These are phyloP conservation scores for Crucibulum laeve DNA, from an alignment of 768 basidiomycete genomes.

Conservation along the genomic window DNA sequence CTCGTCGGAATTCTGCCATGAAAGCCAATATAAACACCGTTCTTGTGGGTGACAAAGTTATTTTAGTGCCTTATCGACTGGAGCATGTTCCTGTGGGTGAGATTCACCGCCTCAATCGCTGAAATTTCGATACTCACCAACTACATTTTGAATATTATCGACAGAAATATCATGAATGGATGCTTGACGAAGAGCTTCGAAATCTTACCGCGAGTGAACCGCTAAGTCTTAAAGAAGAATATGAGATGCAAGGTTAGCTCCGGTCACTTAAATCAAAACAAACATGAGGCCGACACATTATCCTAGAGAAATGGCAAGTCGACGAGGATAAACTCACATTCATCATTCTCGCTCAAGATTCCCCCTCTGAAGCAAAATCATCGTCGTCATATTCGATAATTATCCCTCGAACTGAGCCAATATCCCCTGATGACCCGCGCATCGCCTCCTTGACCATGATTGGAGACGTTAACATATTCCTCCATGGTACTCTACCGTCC, in stretches of 20 bases:
- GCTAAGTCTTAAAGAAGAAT: constrained; percentile 74
- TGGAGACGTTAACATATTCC: constrained; percentile 90
- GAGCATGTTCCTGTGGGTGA: constrained; percentile 43
- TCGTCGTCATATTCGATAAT: constrained; percentile 1
- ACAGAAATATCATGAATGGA: constrained; percentile 87
- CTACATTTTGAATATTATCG: neutral
- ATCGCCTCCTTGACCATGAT: constrained; percentile 57
- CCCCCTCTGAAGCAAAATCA: constrained; percentile 8
- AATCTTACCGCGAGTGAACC: constrained; percentile 83
- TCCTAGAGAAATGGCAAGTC: constrained; percentile 76
- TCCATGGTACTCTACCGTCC: constrained; percentile 45
- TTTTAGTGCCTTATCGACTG: constrained; percentile 78
- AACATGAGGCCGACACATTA: neutral
- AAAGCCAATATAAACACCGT: constrained; percentile 60
- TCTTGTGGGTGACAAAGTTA: constrained; percentile 60
- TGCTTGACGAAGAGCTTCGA: constrained; percentile 70
- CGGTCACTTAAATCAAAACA: neutral
- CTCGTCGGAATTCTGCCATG: too few relatives aligned
- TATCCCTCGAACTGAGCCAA: constrained; percentile 6
- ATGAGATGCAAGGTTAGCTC: constrained; percentile 78
- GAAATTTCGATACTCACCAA: neutral
- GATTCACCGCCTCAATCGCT: too few relatives aligned
- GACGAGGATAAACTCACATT: constrained; percentile 93
- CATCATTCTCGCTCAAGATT: constrained; percentile 65
- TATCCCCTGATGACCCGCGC: constrained; percentile 28